A percentile compares a stretch with the other conserved stretches of the same genome.
These are phyloP conservation scores for Pseudomassariella vexata DNA, from an alignment of 2,329 filamentous ascomycete species.

Conservation along the genomic window DNA sequence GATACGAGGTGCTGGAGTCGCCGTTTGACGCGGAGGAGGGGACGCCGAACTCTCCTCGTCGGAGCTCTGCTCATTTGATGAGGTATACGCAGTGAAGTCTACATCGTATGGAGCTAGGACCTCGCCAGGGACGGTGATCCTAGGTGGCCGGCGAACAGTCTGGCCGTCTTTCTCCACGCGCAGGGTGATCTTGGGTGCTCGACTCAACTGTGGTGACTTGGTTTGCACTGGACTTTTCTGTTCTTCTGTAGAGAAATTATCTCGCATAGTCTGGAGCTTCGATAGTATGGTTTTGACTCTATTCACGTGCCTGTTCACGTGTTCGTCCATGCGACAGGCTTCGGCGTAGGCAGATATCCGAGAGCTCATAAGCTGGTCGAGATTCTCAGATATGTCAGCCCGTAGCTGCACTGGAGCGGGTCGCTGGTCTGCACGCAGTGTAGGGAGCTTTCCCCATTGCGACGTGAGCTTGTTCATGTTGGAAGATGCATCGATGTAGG, in stretches of 20 bases:
- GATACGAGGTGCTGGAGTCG: constrained; percentile 37
- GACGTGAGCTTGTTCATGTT: constrained; percentile 51
- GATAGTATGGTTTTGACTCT: constrained; percentile 52
- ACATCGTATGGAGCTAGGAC: constrained; percentile 61
- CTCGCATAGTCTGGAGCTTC: constrained; percentile 54
- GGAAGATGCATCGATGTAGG: constrained; percentile 49
- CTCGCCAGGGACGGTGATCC: constrained; percentile 61
- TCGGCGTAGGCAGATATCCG: constrained; percentile 57
- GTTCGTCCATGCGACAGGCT: constrained; percentile 57
- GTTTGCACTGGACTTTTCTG: constrained; percentile 44
- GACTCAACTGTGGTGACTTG: constrained; percentile 48
- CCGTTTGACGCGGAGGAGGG: constrained; percentile 28
- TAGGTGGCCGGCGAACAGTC: constrained; percentile 42
- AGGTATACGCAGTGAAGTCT: constrained; percentile 53
- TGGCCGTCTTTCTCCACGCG: constrained; percentile 38
- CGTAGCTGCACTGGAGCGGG: constrained; percentile 46
- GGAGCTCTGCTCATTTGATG: constrained; percentile 46
- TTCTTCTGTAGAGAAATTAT: constrained; percentile 52
- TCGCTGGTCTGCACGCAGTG: constrained; percentile 38
- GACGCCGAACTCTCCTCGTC: constrained; percentile 42
- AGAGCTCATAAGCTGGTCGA: constrained; percentile 48
- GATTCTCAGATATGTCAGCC: constrained; percentile 52
- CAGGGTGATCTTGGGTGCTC: constrained; percentile 40
- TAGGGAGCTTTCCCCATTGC: constrained; percentile 51
- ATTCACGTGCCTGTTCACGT: constrained; percentile 56